A percentile compares a stretch with the other conserved stretches of the same genome.
Evolutionary conservation across 768 basidiomycete genomes (phyloP).

Genomic region (Russula earlei): DNA sequence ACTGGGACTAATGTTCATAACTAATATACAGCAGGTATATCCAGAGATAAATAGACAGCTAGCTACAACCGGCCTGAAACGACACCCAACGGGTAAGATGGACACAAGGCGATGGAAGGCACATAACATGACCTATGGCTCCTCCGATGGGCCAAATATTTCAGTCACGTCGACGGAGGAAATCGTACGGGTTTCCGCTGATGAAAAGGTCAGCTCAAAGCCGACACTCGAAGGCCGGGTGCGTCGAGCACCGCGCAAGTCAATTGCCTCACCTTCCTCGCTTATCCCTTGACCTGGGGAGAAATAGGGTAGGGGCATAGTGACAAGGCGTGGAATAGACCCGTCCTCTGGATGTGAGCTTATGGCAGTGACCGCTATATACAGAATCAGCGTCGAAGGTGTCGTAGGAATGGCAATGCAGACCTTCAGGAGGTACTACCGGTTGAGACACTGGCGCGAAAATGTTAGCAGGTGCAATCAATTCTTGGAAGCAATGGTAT

Average conservation of each 20-base stretch:
- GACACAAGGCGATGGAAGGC: neutral
- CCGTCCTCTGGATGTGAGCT: neutral
- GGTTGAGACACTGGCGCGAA: neutral
- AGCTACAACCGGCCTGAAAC: neutral
- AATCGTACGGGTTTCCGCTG: neutral
- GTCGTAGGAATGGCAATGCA: too few species aligned
- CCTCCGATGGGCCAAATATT: neutral
- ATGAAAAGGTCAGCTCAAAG: neutral
- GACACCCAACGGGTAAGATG: neutral
- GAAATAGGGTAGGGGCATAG: neutral
- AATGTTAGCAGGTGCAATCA: neutral
- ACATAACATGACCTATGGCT: neutral
- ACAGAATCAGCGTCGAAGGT: neutral
- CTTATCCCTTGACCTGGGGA: neutral
- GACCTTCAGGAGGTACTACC: neutral
- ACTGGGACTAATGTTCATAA: neutral
- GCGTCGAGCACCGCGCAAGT: neutral
- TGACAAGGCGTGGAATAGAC: neutral
- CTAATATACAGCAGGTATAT: neutral
- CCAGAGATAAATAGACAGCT: neutral
- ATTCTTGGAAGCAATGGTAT: neutral
- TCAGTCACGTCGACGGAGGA: neutral
- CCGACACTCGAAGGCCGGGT: neutral
- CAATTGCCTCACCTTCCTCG: neutral
- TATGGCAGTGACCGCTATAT: neutral